Evolutionary conservation across 176 grass and related monocot genomes (phyloP).

Genomic region (Themeda triandra): DNA sequence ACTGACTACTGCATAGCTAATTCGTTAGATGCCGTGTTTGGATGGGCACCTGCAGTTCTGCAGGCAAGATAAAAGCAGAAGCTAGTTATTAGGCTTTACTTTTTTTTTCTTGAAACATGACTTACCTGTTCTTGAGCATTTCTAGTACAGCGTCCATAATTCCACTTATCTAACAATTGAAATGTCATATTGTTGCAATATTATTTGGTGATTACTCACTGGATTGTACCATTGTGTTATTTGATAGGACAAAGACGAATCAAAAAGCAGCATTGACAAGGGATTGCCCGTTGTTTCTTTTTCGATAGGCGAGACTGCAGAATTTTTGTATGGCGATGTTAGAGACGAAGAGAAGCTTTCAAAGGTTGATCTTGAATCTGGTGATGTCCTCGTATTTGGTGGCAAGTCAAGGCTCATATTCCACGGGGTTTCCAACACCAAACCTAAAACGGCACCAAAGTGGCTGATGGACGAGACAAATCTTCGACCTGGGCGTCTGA

Average conservation of each 20-base stretch:
- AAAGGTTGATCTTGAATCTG: constrained; percentile 51
- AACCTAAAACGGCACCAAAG: constrained; percentile 19
- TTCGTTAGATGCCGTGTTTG: not conserved
- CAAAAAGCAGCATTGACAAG: constrained; percentile 23
- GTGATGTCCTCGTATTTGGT: constrained; percentile 62
- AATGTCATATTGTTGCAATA: not conserved
- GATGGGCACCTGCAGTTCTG: not conserved
- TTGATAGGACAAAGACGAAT: constrained; percentile 57
- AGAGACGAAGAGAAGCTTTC: constrained; percentile 29
- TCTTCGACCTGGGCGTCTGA: constrained; percentile 54
- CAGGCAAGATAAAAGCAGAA: not conserved
- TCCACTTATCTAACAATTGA: not conserved
- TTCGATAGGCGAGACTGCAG: constrained; percentile 45
- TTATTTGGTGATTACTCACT: not conserved
- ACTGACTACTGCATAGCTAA: not conserved
- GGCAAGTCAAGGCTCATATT: constrained; percentile 48
- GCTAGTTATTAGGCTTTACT: not conserved
- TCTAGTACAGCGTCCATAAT: not conserved
- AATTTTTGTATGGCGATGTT: constrained; percentile 48
- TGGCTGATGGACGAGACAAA: constrained; percentile 32
- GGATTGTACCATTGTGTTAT: not conserved
- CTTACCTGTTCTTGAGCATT: not conserved
- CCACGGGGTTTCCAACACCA: constrained; percentile 40
- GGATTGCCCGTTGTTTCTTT: constrained; percentile 61
- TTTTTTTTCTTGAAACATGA: not conserved